These are phyloP conservation scores for Cyclaneusma minus DNA, from an alignment of 2,329 filamentous ascomycete genomes.

Conservation along the genomic window DNA sequence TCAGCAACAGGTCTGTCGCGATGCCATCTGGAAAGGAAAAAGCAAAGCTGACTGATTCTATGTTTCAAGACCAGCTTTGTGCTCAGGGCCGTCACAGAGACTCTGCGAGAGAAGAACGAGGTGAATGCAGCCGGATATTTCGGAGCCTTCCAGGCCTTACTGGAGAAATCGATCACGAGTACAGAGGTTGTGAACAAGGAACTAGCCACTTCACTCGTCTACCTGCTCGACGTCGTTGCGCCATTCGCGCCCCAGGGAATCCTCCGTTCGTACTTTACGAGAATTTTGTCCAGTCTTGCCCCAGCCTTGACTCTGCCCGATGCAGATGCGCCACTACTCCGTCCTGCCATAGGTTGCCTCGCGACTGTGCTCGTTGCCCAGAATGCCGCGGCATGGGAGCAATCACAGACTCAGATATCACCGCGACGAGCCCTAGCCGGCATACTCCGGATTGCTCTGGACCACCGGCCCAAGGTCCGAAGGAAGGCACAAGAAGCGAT, in stretches of 20 bases:
- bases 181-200: slow-evolving; percentile 62
- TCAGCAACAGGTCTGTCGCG: slow-evolving; percentile 62
- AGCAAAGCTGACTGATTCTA: slow-evolving; percentile 1
- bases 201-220: slow-evolving; percentile 73
- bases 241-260: slow-evolving; percentile 72
- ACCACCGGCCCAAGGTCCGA: slow-evolving; percentile 82
- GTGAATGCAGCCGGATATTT: slow-evolving; percentile 86
- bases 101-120: slow-evolving; percentile 69
- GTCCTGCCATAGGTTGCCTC: slow-evolving; percentile 81
- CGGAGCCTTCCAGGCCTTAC: slow-evolving; percentile 78
- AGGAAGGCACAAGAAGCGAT: slow-evolving; percentile 87
- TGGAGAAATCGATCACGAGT: slow-evolving; percentile 57
- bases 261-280: slow-evolving; percentile 85
- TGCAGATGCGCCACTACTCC: slow-evolving; percentile 73
- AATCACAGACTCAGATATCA: slow-evolving; percentile 67
- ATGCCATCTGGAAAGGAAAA: slow-evolving; percentile 1
- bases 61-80: slow-evolving; percentile 59
- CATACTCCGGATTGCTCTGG: slow-evolving; percentile 68
- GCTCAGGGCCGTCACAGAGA: slow-evolving; percentile 83
- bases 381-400: slow-evolving; percentile 75
- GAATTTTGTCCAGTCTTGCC: slow-evolving; percentile 76
- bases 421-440: slow-evolving; percentile 79
- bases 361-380: slow-evolving; percentile 86
- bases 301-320: slow-evolving; percentile 67
- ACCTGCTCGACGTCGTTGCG: slow-evolving; percentile 86